phyloP scores from a whole-genome alignment of 306 rosid species.

The Sphenostylis stenocarpa region DNA sequence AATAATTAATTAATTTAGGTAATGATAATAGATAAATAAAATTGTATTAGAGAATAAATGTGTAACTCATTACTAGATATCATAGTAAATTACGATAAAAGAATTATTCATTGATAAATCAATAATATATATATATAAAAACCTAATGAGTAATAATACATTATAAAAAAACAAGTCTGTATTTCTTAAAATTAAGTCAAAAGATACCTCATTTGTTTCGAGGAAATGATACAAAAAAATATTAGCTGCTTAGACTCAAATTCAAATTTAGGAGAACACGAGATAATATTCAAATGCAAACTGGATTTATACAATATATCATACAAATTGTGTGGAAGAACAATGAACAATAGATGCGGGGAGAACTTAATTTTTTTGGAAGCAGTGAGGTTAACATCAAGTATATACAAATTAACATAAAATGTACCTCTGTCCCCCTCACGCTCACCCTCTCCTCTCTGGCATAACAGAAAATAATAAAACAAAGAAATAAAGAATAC shows the following conservation, averaged over 20 bases:
- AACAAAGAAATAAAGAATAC: conserved; percentile 22
- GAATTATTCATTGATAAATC: too few relatives aligned
- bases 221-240: too few relatives aligned
- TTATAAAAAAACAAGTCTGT: too few relatives aligned
- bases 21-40: too few relatives aligned
- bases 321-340: not conserved
- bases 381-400: not conserved
- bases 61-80: too few relatives aligned
- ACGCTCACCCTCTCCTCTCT: not conserved
- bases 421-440: not conserved
- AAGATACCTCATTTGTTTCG: too few relatives aligned
- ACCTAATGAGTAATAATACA: too few relatives aligned
- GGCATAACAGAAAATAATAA: not conserved
- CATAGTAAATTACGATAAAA: too few relatives aligned
- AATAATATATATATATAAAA: too few relatives aligned
- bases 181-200: too few relatives aligned
- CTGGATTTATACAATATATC: not conserved
- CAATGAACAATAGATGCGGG: not conserved
- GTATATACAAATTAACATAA: conserved; percentile 19
- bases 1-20: too few relatives aligned
- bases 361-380: not conserved
- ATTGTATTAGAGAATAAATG: too few relatives aligned
- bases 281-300: not conserved
- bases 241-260: not conserved
- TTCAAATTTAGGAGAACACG: not conserved